phyloP scores from a whole-genome alignment of 257 asterid species.

The Solanum dulcamara region DNA sequence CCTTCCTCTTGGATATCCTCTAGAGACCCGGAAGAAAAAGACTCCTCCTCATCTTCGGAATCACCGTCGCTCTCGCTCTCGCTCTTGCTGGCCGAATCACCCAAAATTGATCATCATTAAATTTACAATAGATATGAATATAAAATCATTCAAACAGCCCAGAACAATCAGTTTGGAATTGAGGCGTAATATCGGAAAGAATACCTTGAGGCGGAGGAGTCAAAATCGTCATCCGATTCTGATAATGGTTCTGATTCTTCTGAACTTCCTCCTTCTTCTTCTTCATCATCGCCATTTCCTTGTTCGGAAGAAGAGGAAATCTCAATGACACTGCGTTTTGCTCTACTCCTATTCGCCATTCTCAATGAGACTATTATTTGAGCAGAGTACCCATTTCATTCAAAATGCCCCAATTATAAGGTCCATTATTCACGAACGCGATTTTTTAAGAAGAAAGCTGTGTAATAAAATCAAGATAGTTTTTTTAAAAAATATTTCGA shows the following conservation, averaged over 20 bases:
- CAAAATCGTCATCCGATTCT: slow-evolving; percentile 8
- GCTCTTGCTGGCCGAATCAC: slow-evolving; percentile 5
- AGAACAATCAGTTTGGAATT: not conserved
- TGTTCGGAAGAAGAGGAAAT: slow-evolving; percentile 37
- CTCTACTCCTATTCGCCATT: slow-evolving; percentile 4
- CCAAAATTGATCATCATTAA: not conserved
- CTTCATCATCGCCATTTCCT: not conserved
- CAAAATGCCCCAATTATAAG: not conserved
- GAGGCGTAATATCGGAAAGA: not conserved
- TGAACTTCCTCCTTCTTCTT: not conserved
- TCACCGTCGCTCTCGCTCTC: slow-evolving; percentile 7
- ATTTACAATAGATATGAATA: not conserved
- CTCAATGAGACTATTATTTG: not conserved
- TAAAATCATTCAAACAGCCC: not conserved
- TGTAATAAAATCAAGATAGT: not conserved
- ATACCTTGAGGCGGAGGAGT: slow-evolving; percentile 30
- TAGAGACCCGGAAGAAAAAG: not conserved
- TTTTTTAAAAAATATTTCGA: not conserved
- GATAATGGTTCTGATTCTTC: slow-evolving; percentile 22
- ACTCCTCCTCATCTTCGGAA: slow-evolving; percentile 5
- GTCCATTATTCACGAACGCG: not conserved
- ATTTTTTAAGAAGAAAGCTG: not conserved
- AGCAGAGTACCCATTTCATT: not conserved
- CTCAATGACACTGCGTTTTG: slow-evolving; percentile 14
- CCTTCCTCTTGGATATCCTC: not conserved